Conservation (phyloP, 2,329 filamentous ascomycete genomes). For the Colletotrichum aenigma region DNA sequence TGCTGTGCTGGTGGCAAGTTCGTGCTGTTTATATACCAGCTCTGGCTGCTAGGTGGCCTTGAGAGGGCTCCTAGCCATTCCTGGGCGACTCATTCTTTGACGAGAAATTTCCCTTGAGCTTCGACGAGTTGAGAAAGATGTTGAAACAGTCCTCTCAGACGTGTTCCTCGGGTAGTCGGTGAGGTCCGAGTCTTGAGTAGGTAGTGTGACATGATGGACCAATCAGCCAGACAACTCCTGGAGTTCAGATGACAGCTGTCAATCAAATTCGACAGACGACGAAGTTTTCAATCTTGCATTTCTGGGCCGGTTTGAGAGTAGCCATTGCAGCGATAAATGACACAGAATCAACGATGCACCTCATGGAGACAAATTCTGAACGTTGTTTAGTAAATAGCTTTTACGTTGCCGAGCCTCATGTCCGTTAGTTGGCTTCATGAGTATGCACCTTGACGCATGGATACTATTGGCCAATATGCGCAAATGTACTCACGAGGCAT, state of each 20-base stretch:
- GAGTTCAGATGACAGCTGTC: background rate
- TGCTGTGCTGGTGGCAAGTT: too few relatives aligned
- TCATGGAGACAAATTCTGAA: too few relatives aligned
- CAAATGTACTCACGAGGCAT: background rate
- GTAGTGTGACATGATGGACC: background rate
- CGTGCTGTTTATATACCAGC: background rate
- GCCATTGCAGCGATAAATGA: fast-evolving
- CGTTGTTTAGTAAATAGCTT: fast-evolving
- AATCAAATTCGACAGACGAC: background rate
- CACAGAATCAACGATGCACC: background rate
- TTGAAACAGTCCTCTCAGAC: background rate
- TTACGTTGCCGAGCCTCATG: too few relatives aligned
- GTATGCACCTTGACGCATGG: background rate
- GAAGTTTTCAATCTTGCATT: background rate
- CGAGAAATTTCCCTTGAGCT: background rate
- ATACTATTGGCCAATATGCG: background rate
- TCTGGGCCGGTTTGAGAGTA: fast-evolving
- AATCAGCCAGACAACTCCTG: background rate
- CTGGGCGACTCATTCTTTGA: background rate
- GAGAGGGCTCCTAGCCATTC: fast-evolving
- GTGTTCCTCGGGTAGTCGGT: background rate
- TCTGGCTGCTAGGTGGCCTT: background rate
- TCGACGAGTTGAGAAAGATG: fast-evolving
- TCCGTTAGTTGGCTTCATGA: background rate
- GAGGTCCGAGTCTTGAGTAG: background rate